A percentile compares a stretch with the other conserved stretches of the same genome.
Evolutionary conservation across 1,284 basidiomycete genomes (phyloP).

Genomic region (Cutaneotrichosporon mucoides): DNA sequence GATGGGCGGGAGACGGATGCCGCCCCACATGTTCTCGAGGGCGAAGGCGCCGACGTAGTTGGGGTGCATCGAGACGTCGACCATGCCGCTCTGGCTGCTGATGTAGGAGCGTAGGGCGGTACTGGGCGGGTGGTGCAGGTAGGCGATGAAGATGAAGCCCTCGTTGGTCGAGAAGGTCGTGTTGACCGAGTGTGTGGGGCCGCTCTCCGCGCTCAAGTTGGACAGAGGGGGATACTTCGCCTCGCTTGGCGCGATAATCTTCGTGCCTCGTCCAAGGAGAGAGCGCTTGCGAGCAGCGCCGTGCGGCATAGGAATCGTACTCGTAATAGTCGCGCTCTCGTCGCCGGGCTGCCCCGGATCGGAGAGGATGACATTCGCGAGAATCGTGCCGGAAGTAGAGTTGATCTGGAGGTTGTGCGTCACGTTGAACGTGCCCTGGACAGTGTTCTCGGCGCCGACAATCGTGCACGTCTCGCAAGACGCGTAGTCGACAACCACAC

Average conservation of each 20-base stretch:
- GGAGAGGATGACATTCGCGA: slow-evolving; percentile 40
- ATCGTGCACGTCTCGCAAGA: slow-evolving; percentile 31
- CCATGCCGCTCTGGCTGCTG: slow-evolving; percentile 34
- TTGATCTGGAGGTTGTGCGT: slow-evolving; percentile 39
- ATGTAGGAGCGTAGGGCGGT: slow-evolving; percentile 32
- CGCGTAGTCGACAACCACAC: slow-evolving; percentile 34
- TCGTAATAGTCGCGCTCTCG: slow-evolving; percentile 14
- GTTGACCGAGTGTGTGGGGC: slow-evolving; percentile 24
- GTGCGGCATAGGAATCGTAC: slow-evolving; percentile 13
- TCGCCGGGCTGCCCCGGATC: slow-evolving; percentile 24
- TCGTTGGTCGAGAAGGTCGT: slow-evolving; percentile 39
- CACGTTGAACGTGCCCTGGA: slow-evolving; percentile 45
- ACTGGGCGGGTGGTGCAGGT: slow-evolving; percentile 37
- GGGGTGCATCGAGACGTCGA: slow-evolving; percentile 38
- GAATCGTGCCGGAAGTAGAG: slow-evolving; percentile 37
- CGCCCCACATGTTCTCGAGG: slow-evolving; percentile 37
- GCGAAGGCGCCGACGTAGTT: slow-evolving; percentile 46
- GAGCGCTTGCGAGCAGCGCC: not conserved
- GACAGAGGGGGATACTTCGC: not conserved
- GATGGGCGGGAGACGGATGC: slow-evolving; percentile 28
- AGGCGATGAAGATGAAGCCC: slow-evolving; percentile 40
- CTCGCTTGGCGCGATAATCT: not conserved
- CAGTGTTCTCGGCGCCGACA: slow-evolving; percentile 29
- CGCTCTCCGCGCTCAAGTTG: not conserved
- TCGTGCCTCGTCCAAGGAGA: not conserved